Evolutionary conservation across 2,329 filamentous ascomycete genomes (phyloP).

Genomic region (Tolypocladium capitatum): DNA sequence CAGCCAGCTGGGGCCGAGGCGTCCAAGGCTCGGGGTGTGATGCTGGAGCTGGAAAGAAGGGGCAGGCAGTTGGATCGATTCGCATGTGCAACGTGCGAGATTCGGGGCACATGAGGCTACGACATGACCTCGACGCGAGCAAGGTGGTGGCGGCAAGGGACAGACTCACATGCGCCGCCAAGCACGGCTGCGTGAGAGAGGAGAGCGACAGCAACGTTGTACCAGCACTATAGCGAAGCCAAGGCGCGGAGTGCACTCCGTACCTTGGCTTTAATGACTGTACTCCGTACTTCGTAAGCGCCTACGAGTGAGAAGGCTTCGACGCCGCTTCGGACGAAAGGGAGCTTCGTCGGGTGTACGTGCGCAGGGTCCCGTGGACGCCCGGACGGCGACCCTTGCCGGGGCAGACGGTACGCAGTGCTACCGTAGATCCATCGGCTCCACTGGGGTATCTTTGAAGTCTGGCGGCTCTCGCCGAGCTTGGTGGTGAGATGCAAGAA

Average conservation of each 20-base stretch:
- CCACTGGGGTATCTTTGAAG: background rate
- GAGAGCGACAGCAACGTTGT: background rate
- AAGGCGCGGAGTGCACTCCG: no score
- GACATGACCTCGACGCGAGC: background rate
- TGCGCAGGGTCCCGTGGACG: no score
- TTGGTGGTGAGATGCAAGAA: background rate
- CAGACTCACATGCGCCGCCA: background rate
- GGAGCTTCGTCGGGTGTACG: conserved; percentile 1
- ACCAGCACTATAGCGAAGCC: background rate
- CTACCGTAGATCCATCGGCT: background rate
- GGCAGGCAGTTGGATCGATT: background rate
- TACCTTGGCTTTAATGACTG: no score
- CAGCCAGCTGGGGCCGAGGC: no score
- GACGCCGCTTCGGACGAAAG: background rate
- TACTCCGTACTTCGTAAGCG: no score
- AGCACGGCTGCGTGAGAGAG: background rate
- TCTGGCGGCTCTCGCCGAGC: background rate
- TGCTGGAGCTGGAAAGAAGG: background rate
- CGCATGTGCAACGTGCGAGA: background rate
- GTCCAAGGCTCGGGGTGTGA: background rate
- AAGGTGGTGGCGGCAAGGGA: background rate
- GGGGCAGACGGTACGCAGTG: background rate
- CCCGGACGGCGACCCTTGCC: no score
- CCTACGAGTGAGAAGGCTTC: background rate
- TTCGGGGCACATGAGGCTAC: background rate